Base-by-base conservation (phyloP, 2,329 filamentous ascomycete genomes). In the Penicillium aurantiogriseum region DNA sequence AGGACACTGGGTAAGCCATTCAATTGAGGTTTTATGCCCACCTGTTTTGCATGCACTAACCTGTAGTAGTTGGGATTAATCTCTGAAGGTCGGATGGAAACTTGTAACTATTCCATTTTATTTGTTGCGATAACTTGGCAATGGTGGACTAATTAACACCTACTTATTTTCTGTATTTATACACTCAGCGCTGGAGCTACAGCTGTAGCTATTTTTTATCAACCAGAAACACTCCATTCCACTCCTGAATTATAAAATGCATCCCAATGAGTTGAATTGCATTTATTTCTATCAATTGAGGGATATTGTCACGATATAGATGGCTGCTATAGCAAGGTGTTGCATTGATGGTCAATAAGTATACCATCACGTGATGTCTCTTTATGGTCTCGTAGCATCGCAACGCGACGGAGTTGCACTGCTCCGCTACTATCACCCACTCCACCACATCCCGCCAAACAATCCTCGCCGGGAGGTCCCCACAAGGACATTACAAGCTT, bases 1-100 rank as follows among this genome's bases (percentile, higher is more conserved):
- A 91, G 77, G 88, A 93, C 63, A 86, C 85, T 63, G 90, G 90
- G 88, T 91, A 79, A 66, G 69, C 54, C 15, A 5, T 44, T 23
- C 15, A 10, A 29, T 21, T 27, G n/a, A 35, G 15, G 9, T 13
- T 43, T 33, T 2, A 31, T 36, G 19, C 15, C 15, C 35, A 29
- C 11, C 10, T 31, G n/a, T 46, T 36, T 38, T 35, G 17, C 31
- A 33, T 51, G 45, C 52, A 25, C 54, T 62, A n/a, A 60, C 46
- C 9, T 46, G 13, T 25, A 29, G 21, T 43, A 73, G 71, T 51
- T 74, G 70, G 69, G 66, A 72, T 55, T 74, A 56, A 70, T 50
- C 15, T 17, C 27, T 25, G 21, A 23, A 40, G 46, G 48, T 36
- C 51, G 27, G 51, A 58, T 52, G 54, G 54, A 36, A 42, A 45